A percentile compares a stretch with the other conserved stretches of the same genome.
Evolutionary conservation across 2,329 filamentous ascomycete genomes (phyloP).

Genomic region (Fusarium tanahbumbuense): DNA sequence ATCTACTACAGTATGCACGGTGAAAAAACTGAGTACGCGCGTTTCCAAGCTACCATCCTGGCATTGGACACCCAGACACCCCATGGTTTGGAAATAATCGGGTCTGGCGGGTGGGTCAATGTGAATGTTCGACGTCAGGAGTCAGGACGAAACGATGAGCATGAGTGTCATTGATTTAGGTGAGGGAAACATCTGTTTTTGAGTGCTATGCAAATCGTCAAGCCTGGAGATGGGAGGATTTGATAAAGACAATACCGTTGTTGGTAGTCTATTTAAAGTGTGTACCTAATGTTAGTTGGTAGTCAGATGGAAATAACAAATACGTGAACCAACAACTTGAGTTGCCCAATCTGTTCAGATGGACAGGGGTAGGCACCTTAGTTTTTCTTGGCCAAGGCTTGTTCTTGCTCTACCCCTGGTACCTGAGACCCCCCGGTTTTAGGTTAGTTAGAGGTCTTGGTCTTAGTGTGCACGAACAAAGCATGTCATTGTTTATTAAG

Average conservation of each 20-base stretch:
- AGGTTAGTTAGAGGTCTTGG: conserved; percentile 21
- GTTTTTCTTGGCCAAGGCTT: conserved; percentile 33
- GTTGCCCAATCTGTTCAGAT: background rate
- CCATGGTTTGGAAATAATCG: conserved; percentile 35
- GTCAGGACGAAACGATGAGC: conserved; percentile 9
- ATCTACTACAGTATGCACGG: background rate
- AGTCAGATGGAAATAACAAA: conserved; percentile 1
- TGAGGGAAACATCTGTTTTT: background rate
- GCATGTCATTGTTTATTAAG: background rate
- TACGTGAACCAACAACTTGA: background rate
- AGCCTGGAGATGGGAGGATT: no score
- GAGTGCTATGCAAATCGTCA: background rate
- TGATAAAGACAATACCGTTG: background rate
- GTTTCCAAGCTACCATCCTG: conserved; percentile 21
- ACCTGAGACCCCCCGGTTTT: conserved; percentile 21
- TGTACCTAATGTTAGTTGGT: background rate
- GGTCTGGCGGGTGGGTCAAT: conserved; percentile 25
- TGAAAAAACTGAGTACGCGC: conserved; percentile 20
- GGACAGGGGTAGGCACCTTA: conserved; percentile 11
- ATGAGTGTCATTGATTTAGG: background rate
- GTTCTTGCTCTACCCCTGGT: conserved; percentile 1
- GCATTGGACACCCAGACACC: conserved; percentile 23
- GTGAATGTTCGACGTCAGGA: background rate
- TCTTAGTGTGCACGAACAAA: background rate
- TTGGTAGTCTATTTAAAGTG: background rate